Conservation (phyloP, 2,329 filamentous ascomycete species). For the Plenodomus lindquistii region DNA sequence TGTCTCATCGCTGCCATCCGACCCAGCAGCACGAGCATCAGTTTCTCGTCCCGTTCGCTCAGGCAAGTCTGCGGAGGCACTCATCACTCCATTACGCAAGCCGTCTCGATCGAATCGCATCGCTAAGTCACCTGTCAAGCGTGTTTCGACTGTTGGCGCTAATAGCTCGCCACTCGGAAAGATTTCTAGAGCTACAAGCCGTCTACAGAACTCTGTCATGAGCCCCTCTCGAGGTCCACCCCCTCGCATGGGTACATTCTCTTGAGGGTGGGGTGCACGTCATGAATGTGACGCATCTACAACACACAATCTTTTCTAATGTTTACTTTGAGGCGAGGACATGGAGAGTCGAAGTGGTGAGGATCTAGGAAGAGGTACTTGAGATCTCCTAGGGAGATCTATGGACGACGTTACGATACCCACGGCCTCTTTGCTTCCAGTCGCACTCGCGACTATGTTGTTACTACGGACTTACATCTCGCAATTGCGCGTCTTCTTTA, state of each 20-base stretch:
- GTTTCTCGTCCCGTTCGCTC: constrained; percentile 43
- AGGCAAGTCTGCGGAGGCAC: constrained; percentile 44
- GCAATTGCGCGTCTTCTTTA: constrained; percentile 26
- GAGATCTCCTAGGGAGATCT: constrained; percentile 15
- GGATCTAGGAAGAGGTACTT: constrained; percentile 19
- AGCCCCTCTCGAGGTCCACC: constrained; percentile 28
- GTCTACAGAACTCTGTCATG: constrained; percentile 35
- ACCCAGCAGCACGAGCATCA: constrained; percentile 41
- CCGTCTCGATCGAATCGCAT: constrained; percentile 35
- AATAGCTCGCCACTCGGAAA: constrained; percentile 34
- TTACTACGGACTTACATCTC: constrained; percentile 30
- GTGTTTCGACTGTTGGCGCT: constrained; percentile 14
- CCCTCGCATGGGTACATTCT: constrained; percentile 42
- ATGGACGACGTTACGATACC: constrained; percentile 42
- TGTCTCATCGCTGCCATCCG: constrained; percentile 42
- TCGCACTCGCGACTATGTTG: constrained; percentile 25
- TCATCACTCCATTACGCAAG: constrained; percentile 46
- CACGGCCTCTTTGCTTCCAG: constrained; percentile 34
- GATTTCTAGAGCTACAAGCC: constrained; percentile 31
- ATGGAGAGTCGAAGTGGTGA: constrained; percentile 10
- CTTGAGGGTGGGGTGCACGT: constrained; percentile 15
- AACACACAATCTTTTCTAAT: not conserved
- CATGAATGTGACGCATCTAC: not conserved
- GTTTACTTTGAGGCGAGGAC: not conserved
- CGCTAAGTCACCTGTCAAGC: constrained; percentile 25